Evolutionary conservation across 192 early-diverging fungal genomes (phyloP), one percentile per base, ranked within the genome.

Genomic region (Backusella tuberculispora): DNA sequence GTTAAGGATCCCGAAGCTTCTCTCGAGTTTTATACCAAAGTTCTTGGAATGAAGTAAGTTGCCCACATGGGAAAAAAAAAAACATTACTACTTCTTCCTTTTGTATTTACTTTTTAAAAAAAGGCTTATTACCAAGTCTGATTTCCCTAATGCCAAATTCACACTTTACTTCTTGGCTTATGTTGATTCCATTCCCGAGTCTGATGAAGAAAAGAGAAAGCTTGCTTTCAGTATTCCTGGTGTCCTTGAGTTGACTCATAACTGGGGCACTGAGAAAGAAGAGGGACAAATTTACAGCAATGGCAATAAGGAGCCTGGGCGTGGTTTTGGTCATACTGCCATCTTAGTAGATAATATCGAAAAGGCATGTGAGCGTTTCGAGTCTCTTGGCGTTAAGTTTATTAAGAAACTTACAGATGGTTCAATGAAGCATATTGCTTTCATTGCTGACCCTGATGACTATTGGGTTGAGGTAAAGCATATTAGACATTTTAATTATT

Each of bases 261-360:
- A 96, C 84, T 92, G 91, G 83, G 92, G 92, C 29, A 93, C 92
- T 14, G 92, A 96, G 77, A 74, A 83, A 19, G 90, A 96, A 63
- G 63, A 79, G 15, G 70, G 75, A 24, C 90, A 92, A 74, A 77
- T 81, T 17, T 94, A 95, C 78, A 81, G 85, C 77, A 92, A 81
- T 66, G 92, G 93, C 19, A 95, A 96, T 72, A 85, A 80, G 71
- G 91, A 93, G 3, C 85, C 86, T 10, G 80, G 85, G 12, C 86
- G 88, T 47, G 95, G 95, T 15, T 96, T 92, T 60, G 95, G 95
- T 8, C 95, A 96, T 72, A 94, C 92, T 71, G 91, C 90, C n/a
- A 84, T 93, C 60, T 78, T 88, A 34, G 95, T 96, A 9, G 93
- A 95, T 74, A 77, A 95, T 76, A 84, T 96, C 69, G 83, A 93